phyloP scores from a whole-genome alignment of 129 eudicot genomes.

The Pseudognaphalium luteoalbum region DNA sequence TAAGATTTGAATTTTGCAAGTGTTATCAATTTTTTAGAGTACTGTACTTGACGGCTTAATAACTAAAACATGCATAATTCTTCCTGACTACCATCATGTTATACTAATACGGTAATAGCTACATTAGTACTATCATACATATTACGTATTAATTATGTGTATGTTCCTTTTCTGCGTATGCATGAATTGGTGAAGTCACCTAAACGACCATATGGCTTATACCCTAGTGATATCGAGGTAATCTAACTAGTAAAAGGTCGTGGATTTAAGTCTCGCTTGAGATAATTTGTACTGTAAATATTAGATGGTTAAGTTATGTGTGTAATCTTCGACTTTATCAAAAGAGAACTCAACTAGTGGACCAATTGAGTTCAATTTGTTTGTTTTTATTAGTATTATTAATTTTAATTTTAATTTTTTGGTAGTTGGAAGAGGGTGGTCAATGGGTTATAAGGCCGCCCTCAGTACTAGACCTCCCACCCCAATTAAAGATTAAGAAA shows the following conservation, averaged over 20 bases:
- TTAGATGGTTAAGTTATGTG: no score
- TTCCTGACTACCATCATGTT: no score
- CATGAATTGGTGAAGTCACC: slow-evolving; percentile 2
- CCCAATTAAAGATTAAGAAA: slow-evolving; percentile 2
- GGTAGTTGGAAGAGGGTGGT: slow-evolving; percentile 26
- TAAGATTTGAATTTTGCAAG: neutral
- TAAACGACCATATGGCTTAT: neutral
- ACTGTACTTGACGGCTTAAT: neutral
- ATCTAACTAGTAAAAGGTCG: neutral
- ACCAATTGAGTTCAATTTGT: no score
- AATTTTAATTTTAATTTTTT: neutral
- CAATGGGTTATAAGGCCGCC: slow-evolving; percentile 29
- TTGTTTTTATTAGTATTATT: neutral
- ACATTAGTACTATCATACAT: no score
- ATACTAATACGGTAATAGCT: no score
- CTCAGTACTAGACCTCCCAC: slow-evolving; percentile 5
- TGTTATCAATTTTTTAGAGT: neutral
- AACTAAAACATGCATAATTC: neutral
- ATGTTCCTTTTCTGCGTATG: neutral
- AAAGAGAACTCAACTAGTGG: no score
- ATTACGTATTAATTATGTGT: no score
- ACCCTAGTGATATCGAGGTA: no score
- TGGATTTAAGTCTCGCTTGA: neutral
- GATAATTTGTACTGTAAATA: no score
- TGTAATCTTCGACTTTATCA: no score